Conservation (phyloP, 306 rosid species). For the Cicer judaicum region DNA sequence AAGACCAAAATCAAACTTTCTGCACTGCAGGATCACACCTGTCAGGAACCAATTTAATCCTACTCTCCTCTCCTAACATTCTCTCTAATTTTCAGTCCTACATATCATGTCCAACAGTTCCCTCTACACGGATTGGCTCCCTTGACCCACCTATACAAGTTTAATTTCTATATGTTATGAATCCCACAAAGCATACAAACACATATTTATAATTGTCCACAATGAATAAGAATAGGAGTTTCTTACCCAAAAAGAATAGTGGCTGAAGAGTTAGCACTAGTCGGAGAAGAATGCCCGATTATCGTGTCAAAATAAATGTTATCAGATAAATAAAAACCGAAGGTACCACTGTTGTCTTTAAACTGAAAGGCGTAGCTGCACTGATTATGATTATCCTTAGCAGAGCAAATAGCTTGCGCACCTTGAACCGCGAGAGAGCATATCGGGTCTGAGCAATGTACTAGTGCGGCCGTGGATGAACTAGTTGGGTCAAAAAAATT, state of each 20-base stretch:
- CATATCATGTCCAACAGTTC: background rate
- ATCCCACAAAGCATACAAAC: background rate
- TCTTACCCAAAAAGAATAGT: conserved; percentile 86
- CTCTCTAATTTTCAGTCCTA: no score
- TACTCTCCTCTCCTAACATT: no score
- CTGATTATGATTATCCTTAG: conserved; percentile 35
- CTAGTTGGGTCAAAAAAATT: no score
- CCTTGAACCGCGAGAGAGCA: no score
- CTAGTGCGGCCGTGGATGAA: no score
- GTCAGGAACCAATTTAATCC: no score
- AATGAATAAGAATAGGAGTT: conserved; percentile 16
- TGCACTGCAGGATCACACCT: no score
- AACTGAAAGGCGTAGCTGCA: conserved; percentile 80
- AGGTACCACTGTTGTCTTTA: conserved; percentile 89
- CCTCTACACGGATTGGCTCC: background rate
- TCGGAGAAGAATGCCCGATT: conserved; percentile 64
- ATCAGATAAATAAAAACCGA: conserved; percentile 79
- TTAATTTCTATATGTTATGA: conserved; percentile 5
- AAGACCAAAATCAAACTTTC: no score
- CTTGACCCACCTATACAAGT: conserved; percentile 31
- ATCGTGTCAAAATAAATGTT: conserved; percentile 75
- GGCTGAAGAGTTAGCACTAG: conserved; percentile 64
- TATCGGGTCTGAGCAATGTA: no score
- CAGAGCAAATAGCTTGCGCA: no score
- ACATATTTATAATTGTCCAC: background rate